A percentile compares a stretch with the other conserved stretches of the same genome.
Conservation (phyloP, 345 rosid genomes). For the Hypericum androsaemum region DNA sequence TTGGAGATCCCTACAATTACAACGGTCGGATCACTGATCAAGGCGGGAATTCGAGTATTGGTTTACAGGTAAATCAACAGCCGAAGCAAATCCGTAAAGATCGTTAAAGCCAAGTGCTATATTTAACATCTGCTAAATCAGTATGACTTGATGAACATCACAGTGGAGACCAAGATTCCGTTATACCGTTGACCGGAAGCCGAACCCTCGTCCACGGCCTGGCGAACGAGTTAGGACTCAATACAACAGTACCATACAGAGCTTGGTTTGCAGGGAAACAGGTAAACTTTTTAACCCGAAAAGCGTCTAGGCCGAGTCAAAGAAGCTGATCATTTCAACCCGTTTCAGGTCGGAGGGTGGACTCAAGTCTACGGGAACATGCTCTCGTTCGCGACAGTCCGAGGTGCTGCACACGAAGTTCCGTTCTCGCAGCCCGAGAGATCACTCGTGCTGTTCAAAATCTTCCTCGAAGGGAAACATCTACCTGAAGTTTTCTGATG, state of each 20-base stretch:
- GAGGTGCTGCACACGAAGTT: neutral
- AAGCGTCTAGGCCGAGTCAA: too few species aligned
- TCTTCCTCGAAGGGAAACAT: conserved; percentile 1
- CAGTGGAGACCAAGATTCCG: conserved; percentile 6
- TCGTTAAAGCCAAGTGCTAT: neutral
- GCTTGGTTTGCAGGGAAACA: conserved; percentile 5
- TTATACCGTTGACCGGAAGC: conserved; percentile 1
- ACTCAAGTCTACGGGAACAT: conserved; percentile 1
- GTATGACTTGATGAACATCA: too few species aligned
- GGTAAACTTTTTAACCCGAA: neutral
- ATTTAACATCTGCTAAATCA: neutral
- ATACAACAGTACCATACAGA: conserved; percentile 5
- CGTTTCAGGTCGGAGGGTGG: neutral
- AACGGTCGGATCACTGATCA: conserved; percentile 2
- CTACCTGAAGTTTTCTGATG: neutral
- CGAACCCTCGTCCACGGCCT: neutral
- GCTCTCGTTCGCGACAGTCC: neutral
- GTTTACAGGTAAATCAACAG: conserved; percentile 5
- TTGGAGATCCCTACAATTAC: conserved; percentile 4
- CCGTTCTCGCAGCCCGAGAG: conserved; percentile 6
- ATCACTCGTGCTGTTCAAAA: conserved; percentile 1
- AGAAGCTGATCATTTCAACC: too few species aligned
- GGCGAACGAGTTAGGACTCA: neutral
- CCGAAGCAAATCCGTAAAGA: neutral
- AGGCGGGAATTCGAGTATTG: conserved; percentile 4